Evolutionary conservation across 148 eudicot species (phyloP).

Genomic region (Nyssa sinensis): DNA sequence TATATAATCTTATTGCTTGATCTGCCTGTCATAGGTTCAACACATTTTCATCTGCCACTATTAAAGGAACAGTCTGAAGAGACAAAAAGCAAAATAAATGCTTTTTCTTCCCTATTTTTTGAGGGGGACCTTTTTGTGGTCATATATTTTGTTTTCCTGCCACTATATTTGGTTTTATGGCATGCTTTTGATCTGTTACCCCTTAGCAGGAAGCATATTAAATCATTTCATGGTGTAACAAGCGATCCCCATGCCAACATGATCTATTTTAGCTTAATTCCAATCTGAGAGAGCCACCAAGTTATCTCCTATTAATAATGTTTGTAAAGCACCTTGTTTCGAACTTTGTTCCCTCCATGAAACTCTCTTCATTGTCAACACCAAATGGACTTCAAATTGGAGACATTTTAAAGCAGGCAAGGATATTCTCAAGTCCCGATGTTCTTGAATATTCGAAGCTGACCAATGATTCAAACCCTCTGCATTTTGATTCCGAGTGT

Average conservation of each 20-base stretch:
- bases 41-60: neutral
- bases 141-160: neutral
- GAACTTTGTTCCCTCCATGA: conserved; percentile 13
- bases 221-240: neutral
- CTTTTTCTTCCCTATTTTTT: neutral
- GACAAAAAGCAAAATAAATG: neutral
- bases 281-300: neutral
- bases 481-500: conserved; percentile 52
- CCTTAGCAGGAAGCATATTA: neutral
- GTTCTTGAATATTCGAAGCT: conserved; percentile 53
- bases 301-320: neutral
- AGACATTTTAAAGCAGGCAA: conserved; percentile 37
- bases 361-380: conserved; percentile 20
- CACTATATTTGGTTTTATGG: neutral
- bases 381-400: conserved; percentile 34
- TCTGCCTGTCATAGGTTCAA: neutral
- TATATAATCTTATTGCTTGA: neutral
- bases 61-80: neutral
- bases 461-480: conserved; percentile 52
- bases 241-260: neutral
- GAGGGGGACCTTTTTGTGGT: neutral
- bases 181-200: neutral
- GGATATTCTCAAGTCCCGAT: conserved; percentile 42
- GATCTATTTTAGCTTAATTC: neutral
- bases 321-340: conserved; percentile 19